Conservation (phyloP, 257 asterid genomes). For the Ophiorrhiza pumila region DNA sequence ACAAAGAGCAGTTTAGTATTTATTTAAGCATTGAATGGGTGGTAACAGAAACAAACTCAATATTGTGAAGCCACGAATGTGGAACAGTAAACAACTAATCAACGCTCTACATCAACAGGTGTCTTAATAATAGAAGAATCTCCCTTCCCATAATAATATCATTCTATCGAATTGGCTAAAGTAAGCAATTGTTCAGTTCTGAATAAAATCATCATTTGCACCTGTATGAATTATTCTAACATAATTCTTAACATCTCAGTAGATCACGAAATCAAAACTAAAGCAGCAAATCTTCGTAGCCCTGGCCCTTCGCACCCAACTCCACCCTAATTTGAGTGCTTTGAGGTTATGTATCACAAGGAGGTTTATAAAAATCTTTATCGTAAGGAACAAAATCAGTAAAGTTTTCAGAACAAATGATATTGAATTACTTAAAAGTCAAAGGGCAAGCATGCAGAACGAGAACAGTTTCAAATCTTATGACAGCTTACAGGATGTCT, state of each 20-base stretch:
- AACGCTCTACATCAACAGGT: background rate
- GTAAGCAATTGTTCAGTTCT: background rate
- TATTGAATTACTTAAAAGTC: background rate
- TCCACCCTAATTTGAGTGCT: background rate
- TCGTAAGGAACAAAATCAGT: background rate
- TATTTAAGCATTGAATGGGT: slow-evolving; percentile 1
- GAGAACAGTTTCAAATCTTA: background rate
- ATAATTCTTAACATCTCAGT: background rate
- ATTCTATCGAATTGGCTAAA: background rate
- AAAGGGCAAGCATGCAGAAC: background rate
- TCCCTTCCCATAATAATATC: background rate
- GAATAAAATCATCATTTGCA: background rate
- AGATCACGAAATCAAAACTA: background rate
- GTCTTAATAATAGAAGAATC: background rate
- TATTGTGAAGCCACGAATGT: background rate
- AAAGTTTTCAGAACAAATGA: background rate
- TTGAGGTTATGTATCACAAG: background rate
- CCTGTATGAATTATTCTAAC: background rate
- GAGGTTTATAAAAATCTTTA: background rate
- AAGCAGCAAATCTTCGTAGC: background rate
- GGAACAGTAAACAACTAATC: background rate
- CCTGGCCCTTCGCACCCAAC: background rate
- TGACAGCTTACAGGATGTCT: slow-evolving; percentile 44
- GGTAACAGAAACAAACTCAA: background rate
- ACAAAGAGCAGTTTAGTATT: slow-evolving; percentile 4